Percentiles rank a stretch among this genome's conserved stretches.
These are phyloP conservation scores for Fusarium equiseti DNA, from an alignment of 2,329 filamentous ascomycete genomes.

Conservation along the genomic window DNA sequence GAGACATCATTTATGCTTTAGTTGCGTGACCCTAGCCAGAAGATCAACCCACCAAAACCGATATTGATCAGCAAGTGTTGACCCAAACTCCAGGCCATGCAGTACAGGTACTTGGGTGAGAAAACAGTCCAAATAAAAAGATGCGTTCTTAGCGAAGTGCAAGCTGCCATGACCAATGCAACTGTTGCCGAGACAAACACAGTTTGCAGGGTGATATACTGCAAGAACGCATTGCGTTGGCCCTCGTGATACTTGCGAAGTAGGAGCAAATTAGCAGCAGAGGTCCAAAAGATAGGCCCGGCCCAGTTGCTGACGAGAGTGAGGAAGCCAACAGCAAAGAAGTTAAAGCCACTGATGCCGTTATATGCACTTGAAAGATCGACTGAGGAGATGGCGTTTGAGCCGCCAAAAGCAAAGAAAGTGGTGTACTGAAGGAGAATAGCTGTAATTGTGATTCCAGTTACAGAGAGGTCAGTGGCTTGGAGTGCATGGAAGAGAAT, in stretches of 20 bases:
- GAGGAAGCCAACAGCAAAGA: slow-evolving; percentile 82
- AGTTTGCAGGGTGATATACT: slow-evolving; percentile 75
- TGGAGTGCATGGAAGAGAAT: slow-evolving; percentile 65
- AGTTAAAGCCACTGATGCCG: slow-evolving; percentile 83
- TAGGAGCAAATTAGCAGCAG: slow-evolving; percentile 71
- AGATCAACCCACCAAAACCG: slow-evolving; percentile 69
- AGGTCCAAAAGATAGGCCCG: slow-evolving; percentile 88
- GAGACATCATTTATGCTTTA: slow-evolving; percentile 15
- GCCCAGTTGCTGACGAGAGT: slow-evolving; percentile 94
- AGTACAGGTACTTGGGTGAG: slow-evolving; percentile 95
- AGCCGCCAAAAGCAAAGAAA: slow-evolving; percentile 92
- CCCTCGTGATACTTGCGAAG: slow-evolving; percentile 54
- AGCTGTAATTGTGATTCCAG: slow-evolving; percentile 75
- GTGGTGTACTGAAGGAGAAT: slow-evolving; percentile 83
- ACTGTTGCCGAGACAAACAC: slow-evolving; percentile 75
- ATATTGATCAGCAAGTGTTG: slow-evolving; percentile 84
- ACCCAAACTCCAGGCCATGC: slow-evolving; percentile 85
- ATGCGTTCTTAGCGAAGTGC: slow-evolving; percentile 85
- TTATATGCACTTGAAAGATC: slow-evolving; percentile 97
- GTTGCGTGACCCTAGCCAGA: slow-evolving; percentile 60
- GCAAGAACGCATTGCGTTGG: slow-evolving; percentile 52
- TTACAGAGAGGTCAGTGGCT: slow-evolving; percentile 60
- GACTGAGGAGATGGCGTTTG: slow-evolving; percentile 95
- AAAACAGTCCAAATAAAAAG: slow-evolving; percentile 99
- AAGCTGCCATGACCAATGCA: slow-evolving; percentile 86